These are phyloP conservation scores for Saraca asoca DNA, from an alignment of 331 rosid species.

Conservation along the genomic window DNA sequence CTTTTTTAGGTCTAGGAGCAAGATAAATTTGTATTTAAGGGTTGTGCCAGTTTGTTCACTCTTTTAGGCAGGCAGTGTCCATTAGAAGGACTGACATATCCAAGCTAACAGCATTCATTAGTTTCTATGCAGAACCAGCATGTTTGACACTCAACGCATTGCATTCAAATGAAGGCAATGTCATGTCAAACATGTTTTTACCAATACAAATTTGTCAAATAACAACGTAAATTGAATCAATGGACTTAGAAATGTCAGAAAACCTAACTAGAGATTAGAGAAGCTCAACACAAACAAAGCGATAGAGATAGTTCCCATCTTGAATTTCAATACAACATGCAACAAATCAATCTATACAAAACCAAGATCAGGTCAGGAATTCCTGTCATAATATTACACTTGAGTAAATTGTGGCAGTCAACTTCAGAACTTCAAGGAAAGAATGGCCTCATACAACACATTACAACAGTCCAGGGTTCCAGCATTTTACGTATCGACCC, in stretches of 20 bases:
- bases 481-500: constrained; percentile 28
- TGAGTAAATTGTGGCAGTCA: constrained; percentile 24
- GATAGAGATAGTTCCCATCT: constrained; percentile 27
- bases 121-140: too few species aligned
- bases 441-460: not conserved
- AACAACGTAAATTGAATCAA: not conserved
- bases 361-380: constrained; percentile 33
- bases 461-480: constrained; percentile 19
- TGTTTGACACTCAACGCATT: not conserved
- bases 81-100: too few species aligned
- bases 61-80: too few species aligned
- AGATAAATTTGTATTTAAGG: too few species aligned
- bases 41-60: too few species aligned
- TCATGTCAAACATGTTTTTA: not conserved
- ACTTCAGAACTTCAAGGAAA: constrained; percentile 26
- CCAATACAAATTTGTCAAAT: not conserved
- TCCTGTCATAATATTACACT: constrained; percentile 32
- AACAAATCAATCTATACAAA: constrained; percentile 63
- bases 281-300: constrained; percentile 15
- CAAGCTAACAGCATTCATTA: too few species aligned
- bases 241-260: not conserved
- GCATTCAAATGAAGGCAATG: not conserved
- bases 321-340: constrained; percentile 35
- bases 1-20: too few species aligned
- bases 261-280: constrained; percentile 23